Evolutionary conservation across 768 basidiomycete genomes (phyloP).

Genomic region (Dendrothele bispora): DNA sequence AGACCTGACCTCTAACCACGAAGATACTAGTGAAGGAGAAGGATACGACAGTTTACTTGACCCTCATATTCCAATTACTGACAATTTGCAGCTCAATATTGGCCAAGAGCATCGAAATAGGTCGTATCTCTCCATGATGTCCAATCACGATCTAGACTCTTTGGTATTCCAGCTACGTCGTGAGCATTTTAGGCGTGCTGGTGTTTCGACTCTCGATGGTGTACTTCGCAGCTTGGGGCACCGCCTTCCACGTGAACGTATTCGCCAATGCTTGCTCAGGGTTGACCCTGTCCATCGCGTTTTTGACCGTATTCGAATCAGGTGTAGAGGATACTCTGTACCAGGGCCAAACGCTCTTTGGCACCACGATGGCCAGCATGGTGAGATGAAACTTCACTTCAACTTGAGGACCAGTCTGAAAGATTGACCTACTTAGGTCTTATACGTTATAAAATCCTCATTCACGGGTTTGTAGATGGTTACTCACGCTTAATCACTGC

Average conservation of each 20-base stretch:
- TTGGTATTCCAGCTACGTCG: conserved; percentile 5
- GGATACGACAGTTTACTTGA: not conserved
- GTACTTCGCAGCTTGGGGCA: conserved; percentile 7
- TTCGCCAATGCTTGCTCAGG: conserved; percentile 6
- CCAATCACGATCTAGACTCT: conserved; percentile 12
- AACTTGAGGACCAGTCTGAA: no score
- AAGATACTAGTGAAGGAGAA: not conserved
- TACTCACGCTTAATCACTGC: conserved; percentile 19
- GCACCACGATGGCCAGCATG: conserved; percentile 12
- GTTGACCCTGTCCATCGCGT: conserved; percentile 5
- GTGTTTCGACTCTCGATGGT: conserved; percentile 9
- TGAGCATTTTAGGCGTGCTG: conserved; percentile 9
- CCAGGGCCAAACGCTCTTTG: conserved; percentile 9
- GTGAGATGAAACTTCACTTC: conserved; percentile 6
- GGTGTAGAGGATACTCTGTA: conserved; percentile 1
- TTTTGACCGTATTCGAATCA: conserved; percentile 13
- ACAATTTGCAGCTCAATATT: not conserved
- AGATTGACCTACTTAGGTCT: conserved; percentile 17
- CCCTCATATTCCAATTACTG: not conserved
- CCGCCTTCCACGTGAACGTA: conserved; percentile 7
- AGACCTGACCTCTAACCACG: no score
- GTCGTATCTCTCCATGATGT: conserved; percentile 8
- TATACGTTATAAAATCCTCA: conserved; percentile 27
- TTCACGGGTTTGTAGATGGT: conserved; percentile 31
- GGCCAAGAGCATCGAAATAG: not conserved